Evolutionary conservation across 176 grass and related monocot species (phyloP).

Genomic region (Juncus inflexus): DNA sequence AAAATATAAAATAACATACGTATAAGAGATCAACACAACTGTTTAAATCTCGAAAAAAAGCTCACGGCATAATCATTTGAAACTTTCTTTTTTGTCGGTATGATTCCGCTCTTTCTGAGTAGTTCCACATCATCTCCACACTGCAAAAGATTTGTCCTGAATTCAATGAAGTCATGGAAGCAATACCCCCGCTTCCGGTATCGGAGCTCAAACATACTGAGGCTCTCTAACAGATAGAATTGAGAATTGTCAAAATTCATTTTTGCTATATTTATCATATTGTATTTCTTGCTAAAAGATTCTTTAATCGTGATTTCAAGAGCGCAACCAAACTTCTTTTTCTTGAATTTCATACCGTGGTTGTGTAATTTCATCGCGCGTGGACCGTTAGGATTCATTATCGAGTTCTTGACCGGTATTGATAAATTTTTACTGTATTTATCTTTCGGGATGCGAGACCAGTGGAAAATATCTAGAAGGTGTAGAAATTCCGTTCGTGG

Average conservation of each 20-base stretch:
- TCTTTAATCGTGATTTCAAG: neutral
- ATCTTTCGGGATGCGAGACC: constrained; percentile 24
- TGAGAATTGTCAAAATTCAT: constrained; percentile 10
- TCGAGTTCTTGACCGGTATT: neutral
- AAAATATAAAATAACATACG: no score
- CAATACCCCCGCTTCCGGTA: neutral
- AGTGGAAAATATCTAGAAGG: constrained; percentile 26
- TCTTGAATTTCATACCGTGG: neutral
- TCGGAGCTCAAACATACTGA: constrained; percentile 1
- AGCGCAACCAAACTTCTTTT: neutral
- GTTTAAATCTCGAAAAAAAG: constrained; percentile 3
- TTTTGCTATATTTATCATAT: constrained; percentile 6
- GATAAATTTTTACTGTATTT: constrained; percentile 4
- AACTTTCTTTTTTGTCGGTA: neutral
- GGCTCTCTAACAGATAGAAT: constrained; percentile 12
- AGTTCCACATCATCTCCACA: neutral
- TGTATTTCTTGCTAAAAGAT: neutral
- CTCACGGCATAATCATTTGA: constrained; percentile 11
- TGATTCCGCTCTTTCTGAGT: constrained; percentile 5
- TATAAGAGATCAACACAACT: neutral
- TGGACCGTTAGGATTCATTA: neutral
- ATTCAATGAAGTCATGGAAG: constrained; percentile 3
- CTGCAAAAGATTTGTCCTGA: constrained; percentile 6
- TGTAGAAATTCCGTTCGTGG: neutral
- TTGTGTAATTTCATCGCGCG: neutral